Conservation (phyloP, 305 asterid species). For the Striga hermonthica region DNA sequence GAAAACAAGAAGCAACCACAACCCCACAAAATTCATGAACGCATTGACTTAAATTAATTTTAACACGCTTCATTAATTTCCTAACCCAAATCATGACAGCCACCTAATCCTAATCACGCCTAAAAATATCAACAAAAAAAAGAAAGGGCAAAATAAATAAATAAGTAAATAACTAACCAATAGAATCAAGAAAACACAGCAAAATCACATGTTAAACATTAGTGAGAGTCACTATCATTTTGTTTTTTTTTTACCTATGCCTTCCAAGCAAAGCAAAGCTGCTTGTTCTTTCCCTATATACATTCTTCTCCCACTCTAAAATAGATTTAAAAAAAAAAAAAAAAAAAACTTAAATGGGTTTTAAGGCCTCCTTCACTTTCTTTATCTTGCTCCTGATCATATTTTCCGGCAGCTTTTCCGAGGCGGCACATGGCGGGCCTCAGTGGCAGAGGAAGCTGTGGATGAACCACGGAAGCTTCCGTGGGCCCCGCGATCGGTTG, state of each 20-base stretch:
- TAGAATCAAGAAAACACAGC: conserved; percentile 18
- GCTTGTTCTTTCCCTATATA: conserved; percentile 25
- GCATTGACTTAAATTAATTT: no score
- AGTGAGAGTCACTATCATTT: conserved; percentile 32
- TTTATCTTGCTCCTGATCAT: conserved; percentile 40
- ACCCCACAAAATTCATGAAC: no score
- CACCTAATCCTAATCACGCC: background rate
- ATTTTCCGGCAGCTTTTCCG: conserved; percentile 34
- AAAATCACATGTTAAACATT: conserved; percentile 14
- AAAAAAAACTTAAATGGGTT: conserved; percentile 31
- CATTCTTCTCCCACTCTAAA: conserved; percentile 5
- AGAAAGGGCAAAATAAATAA: no score
- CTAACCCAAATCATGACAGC: background rate
- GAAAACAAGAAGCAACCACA: no score
- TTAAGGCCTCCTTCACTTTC: conserved; percentile 31
- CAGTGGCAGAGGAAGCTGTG: background rate
- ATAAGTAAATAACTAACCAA: no score
- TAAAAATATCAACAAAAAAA: background rate
- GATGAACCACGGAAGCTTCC: conserved; percentile 17
- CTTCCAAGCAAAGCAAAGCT: conserved; percentile 48
- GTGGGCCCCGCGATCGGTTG: conserved; percentile 44
- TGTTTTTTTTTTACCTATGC: conserved; percentile 2
- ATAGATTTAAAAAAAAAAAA: background rate
- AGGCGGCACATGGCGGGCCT: conserved; percentile 23
- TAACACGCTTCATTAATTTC: background rate